Percentiles rank a stretch among this genome's conserved stretches.
Evolutionary conservation across 305 asterid species (phyloP).

Genomic region (Rubia peregrina): DNA sequence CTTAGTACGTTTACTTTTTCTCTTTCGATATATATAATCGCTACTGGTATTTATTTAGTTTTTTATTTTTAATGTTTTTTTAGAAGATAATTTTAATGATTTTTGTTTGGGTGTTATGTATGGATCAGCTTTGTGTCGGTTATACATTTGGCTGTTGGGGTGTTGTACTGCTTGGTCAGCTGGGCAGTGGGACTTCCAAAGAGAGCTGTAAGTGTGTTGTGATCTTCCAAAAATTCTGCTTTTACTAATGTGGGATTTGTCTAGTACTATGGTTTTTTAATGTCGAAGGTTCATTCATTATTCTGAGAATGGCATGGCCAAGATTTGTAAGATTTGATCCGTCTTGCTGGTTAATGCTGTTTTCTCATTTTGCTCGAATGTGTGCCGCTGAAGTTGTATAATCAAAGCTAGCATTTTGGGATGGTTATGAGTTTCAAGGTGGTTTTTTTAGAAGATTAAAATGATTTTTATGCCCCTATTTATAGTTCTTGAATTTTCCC

Average conservation of each 20-base stretch:
- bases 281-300: background rate
- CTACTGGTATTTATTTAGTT: background rate
- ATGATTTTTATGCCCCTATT: background rate
- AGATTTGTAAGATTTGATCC: background rate
- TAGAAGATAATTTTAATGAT: background rate
- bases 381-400: background rate
- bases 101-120: background rate
- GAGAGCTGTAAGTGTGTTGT: constrained; percentile 74
- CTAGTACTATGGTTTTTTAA: background rate
- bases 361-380: background rate
- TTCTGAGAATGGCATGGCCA: background rate
- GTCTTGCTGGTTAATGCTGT: background rate
- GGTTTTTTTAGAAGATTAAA: background rate
- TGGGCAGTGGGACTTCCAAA: constrained; percentile 93
- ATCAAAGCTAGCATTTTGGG: background rate
- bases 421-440: background rate
- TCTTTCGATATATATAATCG: background rate
- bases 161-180: constrained; percentile 68
- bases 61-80: background rate
- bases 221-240: background rate
- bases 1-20: constrained; percentile 52
- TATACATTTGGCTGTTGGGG: constrained; percentile 87
- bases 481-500: background rate
- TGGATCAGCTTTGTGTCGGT: constrained; percentile 77
- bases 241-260: background rate